phyloP scores from a whole-genome alignment of 2,329 filamentous ascomycete species.

The Paecilomyces formosus region DNA sequence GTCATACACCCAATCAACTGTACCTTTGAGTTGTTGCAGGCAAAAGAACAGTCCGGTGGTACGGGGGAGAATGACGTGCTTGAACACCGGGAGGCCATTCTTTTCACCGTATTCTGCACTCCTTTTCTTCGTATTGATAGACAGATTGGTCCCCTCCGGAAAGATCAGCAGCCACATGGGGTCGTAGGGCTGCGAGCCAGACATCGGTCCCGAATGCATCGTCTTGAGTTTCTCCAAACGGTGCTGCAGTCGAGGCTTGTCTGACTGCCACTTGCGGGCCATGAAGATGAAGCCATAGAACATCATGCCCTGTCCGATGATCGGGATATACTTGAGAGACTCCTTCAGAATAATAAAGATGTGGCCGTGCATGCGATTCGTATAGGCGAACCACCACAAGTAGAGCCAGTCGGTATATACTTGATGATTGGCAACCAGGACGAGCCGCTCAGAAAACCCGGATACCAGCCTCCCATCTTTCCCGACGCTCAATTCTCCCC shows the following conservation, averaged over 20 bases:
- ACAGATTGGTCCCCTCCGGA: conserved; percentile 58
- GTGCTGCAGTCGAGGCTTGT: conserved; percentile 52
- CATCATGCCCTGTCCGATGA: conserved; percentile 56
- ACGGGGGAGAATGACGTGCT: conserved; percentile 53
- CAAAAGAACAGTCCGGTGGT: conserved; percentile 57
- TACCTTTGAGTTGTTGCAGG: conserved; percentile 50
- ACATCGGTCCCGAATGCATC: conserved; percentile 41
- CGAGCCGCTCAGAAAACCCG: conserved; percentile 53
- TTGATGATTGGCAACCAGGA: conserved; percentile 59
- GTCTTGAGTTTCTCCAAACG: conserved; percentile 51
- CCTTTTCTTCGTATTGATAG: conserved; percentile 46
- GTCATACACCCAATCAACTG: conserved; percentile 59
- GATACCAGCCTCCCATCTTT: conserved; percentile 52
- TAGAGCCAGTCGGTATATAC: conserved; percentile 65
- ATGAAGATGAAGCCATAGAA: conserved; percentile 63
- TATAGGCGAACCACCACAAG: conserved; percentile 61
- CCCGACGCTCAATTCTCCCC: conserved; percentile 50
- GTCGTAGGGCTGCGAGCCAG: conserved; percentile 40
- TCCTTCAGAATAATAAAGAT: conserved; percentile 63
- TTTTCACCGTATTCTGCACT: conserved; percentile 53
- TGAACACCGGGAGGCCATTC: conserved; percentile 49
- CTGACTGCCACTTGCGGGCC: conserved; percentile 54
- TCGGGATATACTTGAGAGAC: conserved; percentile 54
- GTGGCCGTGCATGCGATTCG: conserved; percentile 57
- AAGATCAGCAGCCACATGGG: conserved; percentile 63